Evolutionary conservation across 345 rosid species (phyloP), one percentile per base, ranked within the genome.

Genomic region (Cardamine occulta): DNA sequence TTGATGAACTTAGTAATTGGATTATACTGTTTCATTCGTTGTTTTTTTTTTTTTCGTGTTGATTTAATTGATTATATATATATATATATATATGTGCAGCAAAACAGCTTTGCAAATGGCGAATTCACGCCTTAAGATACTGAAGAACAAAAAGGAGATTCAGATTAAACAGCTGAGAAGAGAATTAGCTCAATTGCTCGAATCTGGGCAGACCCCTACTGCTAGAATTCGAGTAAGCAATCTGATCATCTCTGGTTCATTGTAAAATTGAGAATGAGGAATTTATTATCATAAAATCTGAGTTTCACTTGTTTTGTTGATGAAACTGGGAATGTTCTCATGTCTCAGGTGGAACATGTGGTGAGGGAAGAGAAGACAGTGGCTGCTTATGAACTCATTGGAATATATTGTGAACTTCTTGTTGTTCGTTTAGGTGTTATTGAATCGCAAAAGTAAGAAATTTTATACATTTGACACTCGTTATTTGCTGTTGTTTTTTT

Each of bases 301-400:
- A 39, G 31, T 39, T 65, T 65, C 19, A 54, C 44, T 53, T 64
- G 47, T 74, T 74, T 11, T 57, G 39, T 34, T 56, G 17, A 53
- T 73, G 63, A 28, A 4, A 54, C 21, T 44, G 48, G n/a, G 35
- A 64, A 40, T 55, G 63, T 28, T 26, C 8, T 68, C 42, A 18
- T 61, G 37, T 63, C 62, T 61, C 31, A 82, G 99, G 99, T 95
- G 39, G 99, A 90, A 72, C 99, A 95, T 90, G 91, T 86, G 42
- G 90, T 89, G 66, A 85, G 97, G 69, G 97, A 95, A 86, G 91
- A 92, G 86, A 95, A 95, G 88, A 90, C 87, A 15, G 66, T 90
- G 80, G 93, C 89, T 1, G 99, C 97, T 6, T 92, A 87, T 73
- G 95, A 87, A 40, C 89, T 90, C 66, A 77, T 91, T 70, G 97